phyloP scores from a whole-genome alignment of 140 eudicot genomes.

The Stevia rebaudiana region DNA sequence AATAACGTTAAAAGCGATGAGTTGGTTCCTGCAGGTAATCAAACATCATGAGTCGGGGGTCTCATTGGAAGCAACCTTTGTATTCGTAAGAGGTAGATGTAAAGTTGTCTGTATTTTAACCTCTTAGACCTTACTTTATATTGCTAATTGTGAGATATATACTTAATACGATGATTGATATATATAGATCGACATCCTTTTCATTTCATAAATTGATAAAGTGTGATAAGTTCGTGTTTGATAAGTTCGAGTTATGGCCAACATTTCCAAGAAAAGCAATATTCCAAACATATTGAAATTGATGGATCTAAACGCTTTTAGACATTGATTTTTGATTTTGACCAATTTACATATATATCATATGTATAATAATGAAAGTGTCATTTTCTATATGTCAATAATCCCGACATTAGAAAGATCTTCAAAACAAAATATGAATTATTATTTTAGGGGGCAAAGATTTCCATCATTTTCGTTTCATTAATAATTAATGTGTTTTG shows the following conservation, averaged over 20 bases:
- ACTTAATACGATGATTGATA: no score
- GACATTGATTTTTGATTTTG: slow-evolving; percentile 6
- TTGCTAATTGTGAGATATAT: no score
- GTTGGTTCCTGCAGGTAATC: no score
- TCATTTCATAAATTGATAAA: slow-evolving; percentile 3
- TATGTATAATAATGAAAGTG: background rate
- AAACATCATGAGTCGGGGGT: no score
- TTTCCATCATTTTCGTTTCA: slow-evolving; percentile 14
- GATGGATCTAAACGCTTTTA: background rate
- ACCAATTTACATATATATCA: background rate
- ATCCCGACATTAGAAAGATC: background rate
- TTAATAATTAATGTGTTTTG: background rate
- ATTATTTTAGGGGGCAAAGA: background rate
- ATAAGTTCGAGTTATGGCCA: slow-evolving; percentile 10
- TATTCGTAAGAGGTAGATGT: no score
- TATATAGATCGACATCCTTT: slow-evolving; percentile 12
- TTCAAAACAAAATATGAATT: background rate
- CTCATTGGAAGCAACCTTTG: no score
- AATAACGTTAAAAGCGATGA: no score
- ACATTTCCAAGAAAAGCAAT: slow-evolving; percentile 3
- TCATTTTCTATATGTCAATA: slow-evolving; percentile 7
- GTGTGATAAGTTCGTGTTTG: no score
- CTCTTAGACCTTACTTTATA: no score
- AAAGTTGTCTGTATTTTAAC: no score
- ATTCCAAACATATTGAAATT: slow-evolving; percentile 5